These are phyloP conservation scores for Aspergillus tubingensis DNA, from an alignment of 2,329 filamentous ascomycete species.

Conservation along the genomic window DNA sequence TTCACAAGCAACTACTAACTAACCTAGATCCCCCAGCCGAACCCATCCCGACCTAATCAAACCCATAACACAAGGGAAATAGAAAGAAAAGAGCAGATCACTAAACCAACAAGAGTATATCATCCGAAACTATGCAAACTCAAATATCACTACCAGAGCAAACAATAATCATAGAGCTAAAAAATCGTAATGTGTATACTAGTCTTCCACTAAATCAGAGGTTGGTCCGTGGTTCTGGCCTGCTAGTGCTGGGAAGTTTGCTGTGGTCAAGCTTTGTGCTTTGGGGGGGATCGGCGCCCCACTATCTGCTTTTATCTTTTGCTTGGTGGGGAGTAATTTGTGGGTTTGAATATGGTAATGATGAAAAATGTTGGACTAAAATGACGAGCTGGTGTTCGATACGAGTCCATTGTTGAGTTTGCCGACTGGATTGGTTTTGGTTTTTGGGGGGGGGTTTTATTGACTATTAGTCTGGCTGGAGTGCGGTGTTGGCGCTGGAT, in stretches of 20 bases:
- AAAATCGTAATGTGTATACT: too few species aligned
- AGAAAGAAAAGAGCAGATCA: too few species aligned
- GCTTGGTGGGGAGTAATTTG: too few species aligned
- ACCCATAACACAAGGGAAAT: too few species aligned
- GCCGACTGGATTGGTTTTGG: too few species aligned
- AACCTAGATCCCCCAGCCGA: not conserved
- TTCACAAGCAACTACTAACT: not conserved
- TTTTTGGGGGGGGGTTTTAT: too few species aligned
- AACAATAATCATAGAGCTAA: too few species aligned
- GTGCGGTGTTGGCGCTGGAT: not conserved
- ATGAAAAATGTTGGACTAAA: too few species aligned
- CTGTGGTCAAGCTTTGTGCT: not conserved
- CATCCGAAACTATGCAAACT: not conserved
- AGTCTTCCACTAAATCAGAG: not conserved
- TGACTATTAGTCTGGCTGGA: too few species aligned
- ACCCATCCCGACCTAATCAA: not conserved
- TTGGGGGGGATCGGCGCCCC: not conserved
- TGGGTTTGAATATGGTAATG: too few species aligned
- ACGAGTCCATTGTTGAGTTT: too few species aligned
- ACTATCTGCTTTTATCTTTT: not conserved
- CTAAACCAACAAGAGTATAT: not conserved
- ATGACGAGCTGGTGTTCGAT: too few species aligned
- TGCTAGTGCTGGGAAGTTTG: not conserved
- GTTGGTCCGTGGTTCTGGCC: not conserved
- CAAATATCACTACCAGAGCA: not conserved